Evolutionary conservation across 2,329 filamentous ascomycete species (phyloP).

Genomic region (Stachybotrys chlorohalonatus): DNA sequence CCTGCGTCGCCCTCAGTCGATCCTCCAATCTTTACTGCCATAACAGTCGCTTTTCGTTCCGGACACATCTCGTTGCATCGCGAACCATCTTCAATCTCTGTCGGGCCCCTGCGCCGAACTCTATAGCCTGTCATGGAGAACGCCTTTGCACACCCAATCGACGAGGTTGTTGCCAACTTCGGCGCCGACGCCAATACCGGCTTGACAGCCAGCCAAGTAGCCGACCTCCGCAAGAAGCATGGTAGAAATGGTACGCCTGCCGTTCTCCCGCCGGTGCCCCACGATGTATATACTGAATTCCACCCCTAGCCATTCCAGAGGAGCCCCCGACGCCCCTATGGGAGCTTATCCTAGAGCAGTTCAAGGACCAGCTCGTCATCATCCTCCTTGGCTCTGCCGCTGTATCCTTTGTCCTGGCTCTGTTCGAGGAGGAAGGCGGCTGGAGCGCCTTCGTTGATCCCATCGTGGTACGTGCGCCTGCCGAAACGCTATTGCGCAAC

Average conservation of each 20-base stretch:
- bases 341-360: slow-evolving; percentile 95
- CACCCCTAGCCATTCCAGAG: slow-evolving; percentile 51
- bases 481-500: background rate
- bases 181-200: slow-evolving; percentile 45
- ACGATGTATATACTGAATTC: slow-evolving; percentile 4
- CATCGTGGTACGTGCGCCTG: slow-evolving; percentile 61
- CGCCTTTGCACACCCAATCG: slow-evolving; percentile 49
- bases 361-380: slow-evolving; percentile 96
- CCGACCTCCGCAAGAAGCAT: slow-evolving; percentile 45
- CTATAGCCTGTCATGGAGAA: slow-evolving; percentile 43
- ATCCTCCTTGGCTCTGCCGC: slow-evolving; percentile 89
- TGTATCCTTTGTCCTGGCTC: slow-evolving; percentile 84
- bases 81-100: background rate
- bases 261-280: background rate
- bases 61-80: slow-evolving; percentile 1
- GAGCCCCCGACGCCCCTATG: slow-evolving; percentile 93
- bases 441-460: slow-evolving; percentile 98
- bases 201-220: slow-evolving; percentile 50
- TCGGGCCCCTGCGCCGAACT: slow-evolving; percentile 7
- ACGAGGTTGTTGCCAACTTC: slow-evolving; percentile 51
- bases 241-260: slow-evolving; percentile 54
- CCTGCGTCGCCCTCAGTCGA: slow-evolving; percentile 2
- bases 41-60: slow-evolving; percentile 4
- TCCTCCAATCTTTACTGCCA: slow-evolving; percentile 4
- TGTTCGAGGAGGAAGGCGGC: slow-evolving; percentile 87